A percentile compares a stretch with the other conserved stretches of the same genome.
phyloP scores from a whole-genome alignment of 2,329 filamentous ascomycete genomes.

The Ophiocordyceps camponoti-leonardi region DNA sequence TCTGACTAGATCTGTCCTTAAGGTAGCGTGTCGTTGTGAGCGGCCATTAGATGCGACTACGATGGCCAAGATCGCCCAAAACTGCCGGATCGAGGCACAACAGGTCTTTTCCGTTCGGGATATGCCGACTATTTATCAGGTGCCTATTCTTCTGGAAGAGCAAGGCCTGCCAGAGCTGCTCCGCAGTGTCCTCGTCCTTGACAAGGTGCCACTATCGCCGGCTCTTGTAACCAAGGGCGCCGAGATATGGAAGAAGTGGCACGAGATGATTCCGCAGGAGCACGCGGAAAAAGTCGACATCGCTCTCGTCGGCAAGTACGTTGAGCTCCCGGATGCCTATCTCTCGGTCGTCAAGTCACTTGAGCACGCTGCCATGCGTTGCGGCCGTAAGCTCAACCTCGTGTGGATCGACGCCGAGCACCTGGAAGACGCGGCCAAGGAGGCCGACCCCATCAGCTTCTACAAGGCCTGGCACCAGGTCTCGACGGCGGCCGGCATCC shows the following conservation, averaged over 20 bases:
- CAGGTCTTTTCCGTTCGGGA: slow-evolving; percentile 85
- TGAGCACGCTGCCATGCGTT: slow-evolving; percentile 83
- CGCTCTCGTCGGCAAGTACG: slow-evolving; percentile 86
- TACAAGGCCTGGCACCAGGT: slow-evolving; percentile 21
- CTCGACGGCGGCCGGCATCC: slow-evolving; percentile 2
- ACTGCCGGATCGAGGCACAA: slow-evolving; percentile 70
- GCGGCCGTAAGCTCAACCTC: slow-evolving; percentile 61
- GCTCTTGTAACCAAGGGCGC: slow-evolving; percentile 43
- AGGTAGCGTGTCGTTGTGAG: slow-evolving; percentile 90
- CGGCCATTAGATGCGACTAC: slow-evolving; percentile 54
- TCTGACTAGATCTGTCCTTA: no score
- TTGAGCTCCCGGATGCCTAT: slow-evolving; percentile 70
- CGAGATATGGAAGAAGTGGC: slow-evolving; percentile 66
- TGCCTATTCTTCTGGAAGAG: slow-evolving; percentile 76
- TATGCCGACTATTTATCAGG: slow-evolving; percentile 82
- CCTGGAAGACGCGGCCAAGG: slow-evolving; percentile 50
- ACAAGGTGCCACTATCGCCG: slow-evolving; percentile 33
- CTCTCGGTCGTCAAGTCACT: slow-evolving; percentile 71
- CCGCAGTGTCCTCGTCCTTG: slow-evolving; percentile 45
- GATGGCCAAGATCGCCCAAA: slow-evolving; percentile 73
- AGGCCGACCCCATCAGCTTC: slow-evolving; percentile 51
- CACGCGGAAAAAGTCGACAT: slow-evolving; percentile 56
- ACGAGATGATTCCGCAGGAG: slow-evolving; percentile 45
- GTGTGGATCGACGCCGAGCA: slow-evolving; percentile 74
- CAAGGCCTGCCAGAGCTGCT: slow-evolving; percentile 61